Conservation (phyloP, 2,329 filamentous ascomycete genomes). For the Apiospora arundinis region DNA sequence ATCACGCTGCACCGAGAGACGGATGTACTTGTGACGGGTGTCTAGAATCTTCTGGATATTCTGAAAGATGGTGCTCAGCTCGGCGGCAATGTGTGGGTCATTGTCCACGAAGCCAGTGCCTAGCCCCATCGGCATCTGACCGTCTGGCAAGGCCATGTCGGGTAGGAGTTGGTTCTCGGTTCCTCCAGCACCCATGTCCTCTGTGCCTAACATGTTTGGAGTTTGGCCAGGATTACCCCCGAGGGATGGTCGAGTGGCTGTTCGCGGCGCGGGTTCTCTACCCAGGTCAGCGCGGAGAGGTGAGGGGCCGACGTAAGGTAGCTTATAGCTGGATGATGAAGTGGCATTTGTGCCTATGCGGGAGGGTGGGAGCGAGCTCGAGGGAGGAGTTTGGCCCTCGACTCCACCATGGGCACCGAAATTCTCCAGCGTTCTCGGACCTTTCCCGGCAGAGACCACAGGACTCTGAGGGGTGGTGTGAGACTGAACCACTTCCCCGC, state of each 20-base stretch:
- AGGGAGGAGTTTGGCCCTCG: neutral
- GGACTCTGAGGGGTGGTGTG: constrained; percentile 53
- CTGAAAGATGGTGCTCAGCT: constrained; percentile 84
- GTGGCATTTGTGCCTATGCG: neutral
- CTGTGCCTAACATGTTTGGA: constrained; percentile 27
- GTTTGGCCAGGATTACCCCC: constrained; percentile 30
- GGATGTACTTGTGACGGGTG: constrained; percentile 86
- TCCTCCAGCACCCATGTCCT: constrained; percentile 27
- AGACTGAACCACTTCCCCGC: constrained; percentile 42
- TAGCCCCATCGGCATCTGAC: constrained; percentile 62
- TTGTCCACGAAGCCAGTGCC: constrained; percentile 72
- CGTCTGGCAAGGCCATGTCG: constrained; percentile 56
- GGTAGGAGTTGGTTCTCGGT: constrained; percentile 30
- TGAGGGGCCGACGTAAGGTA: constrained; percentile 24
- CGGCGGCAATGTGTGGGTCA: constrained; percentile 81
- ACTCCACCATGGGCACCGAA: constrained; percentile 14
- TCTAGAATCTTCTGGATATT: constrained; percentile 92
- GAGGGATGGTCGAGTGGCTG: constrained; percentile 40
- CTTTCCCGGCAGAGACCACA: constrained; percentile 36
- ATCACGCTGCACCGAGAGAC: constrained; percentile 80
- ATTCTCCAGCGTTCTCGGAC: constrained; percentile 22
- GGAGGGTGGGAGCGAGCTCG: neutral
- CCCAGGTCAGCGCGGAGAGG: constrained; percentile 27
- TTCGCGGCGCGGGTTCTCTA: constrained; percentile 36
- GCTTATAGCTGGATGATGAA: constrained; percentile 20